Percentiles rank a stretch among this genome's conserved stretches.
Evolutionary conservation across 176 grass and related monocot genomes (phyloP).

Genomic region (Saccharum officinarum): DNA sequence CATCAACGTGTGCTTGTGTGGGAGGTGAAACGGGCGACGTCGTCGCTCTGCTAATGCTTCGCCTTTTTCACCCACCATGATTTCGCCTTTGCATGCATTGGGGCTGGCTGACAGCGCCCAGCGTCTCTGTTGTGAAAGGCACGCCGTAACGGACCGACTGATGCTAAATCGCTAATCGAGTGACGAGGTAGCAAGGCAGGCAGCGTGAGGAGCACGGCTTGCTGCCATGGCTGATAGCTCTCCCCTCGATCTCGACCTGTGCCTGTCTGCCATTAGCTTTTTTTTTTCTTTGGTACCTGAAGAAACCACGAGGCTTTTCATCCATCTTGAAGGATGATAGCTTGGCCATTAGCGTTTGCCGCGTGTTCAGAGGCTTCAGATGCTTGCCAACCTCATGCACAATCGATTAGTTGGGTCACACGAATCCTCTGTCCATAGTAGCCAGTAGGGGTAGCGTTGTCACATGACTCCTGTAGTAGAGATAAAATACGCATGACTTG

Average conservation of each 20-base stretch:
- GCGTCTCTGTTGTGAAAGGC: constrained; percentile 34
- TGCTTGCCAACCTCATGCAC: constrained; percentile 31
- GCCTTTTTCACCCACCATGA: not conserved
- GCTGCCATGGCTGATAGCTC: not conserved
- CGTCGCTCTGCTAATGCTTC: not conserved
- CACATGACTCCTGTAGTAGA: not conserved
- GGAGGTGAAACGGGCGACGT: not conserved
- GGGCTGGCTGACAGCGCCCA: not conserved
- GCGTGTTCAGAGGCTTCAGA: not conserved
- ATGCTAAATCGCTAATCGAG: not conserved
- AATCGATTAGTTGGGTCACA: constrained; percentile 47
- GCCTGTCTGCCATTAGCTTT: not conserved
- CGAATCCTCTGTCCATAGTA: constrained; percentile 12
- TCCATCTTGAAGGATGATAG: not conserved
- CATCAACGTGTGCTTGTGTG: not conserved
- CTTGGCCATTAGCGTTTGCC: not conserved
- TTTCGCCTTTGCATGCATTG: not conserved
- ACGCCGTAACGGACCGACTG: constrained; percentile 28
- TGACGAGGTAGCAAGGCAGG: constrained; percentile 10
- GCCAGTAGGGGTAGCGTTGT: not conserved
- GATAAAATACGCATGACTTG: constrained; percentile 21
- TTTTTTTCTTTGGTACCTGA: not conserved
- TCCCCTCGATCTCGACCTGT: not conserved
- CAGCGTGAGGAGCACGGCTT: constrained; percentile 34
- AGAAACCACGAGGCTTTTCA: not conserved